Base-by-base conservation (phyloP, 805 yeast genomes). In the Nakazawaea populi region DNA sequence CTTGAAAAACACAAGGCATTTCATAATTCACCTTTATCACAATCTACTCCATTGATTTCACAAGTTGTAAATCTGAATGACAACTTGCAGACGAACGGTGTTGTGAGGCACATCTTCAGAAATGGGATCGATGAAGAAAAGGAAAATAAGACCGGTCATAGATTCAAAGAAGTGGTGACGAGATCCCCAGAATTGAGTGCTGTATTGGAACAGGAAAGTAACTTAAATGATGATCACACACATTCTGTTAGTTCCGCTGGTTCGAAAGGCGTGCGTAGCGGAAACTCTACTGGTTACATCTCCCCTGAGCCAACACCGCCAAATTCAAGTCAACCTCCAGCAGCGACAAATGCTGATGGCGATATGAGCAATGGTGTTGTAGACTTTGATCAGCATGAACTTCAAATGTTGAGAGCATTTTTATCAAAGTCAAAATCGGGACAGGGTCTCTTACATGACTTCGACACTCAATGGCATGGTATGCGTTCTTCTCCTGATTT, bases 291-390 rank as follows among this genome's bases (percentile, higher is more conserved):
- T 7, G 47, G 47, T 5, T 47, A 48, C 18, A 32, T 44, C 3
- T 48, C 52, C 5, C 52, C 47, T 6, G 47, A 30, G 8, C 29
- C 44, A 8, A 48, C 52, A 9, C 52, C 52, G 5, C 52, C 52
- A 27, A 38, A 35, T 3, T 48, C 52, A 12, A 3, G 40, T 8
- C 18, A 37, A 10, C 8, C 35, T 2, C 35, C 3, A 11, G 35
- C 6, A 43, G 24, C 24, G 24, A 18, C 24, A 18, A 18, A 18
- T 18, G 24, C 3, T 18, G 24, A 47, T n/a, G 42, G 44, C 6
- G 14, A 32, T 34, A 36, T 34, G n/a, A 10, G 14, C 14, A 30
- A 14, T 32, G 12, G n/a, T 4, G 29, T 11, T 43, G 36, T 6
- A 18, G 40, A 34, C 10, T 18, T 30, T 14, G 6, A 35, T 44